These are phyloP conservation scores for Fusarium sarcochroum DNA, from an alignment of 2,329 filamentous ascomycete genomes.

Conservation along the genomic window DNA sequence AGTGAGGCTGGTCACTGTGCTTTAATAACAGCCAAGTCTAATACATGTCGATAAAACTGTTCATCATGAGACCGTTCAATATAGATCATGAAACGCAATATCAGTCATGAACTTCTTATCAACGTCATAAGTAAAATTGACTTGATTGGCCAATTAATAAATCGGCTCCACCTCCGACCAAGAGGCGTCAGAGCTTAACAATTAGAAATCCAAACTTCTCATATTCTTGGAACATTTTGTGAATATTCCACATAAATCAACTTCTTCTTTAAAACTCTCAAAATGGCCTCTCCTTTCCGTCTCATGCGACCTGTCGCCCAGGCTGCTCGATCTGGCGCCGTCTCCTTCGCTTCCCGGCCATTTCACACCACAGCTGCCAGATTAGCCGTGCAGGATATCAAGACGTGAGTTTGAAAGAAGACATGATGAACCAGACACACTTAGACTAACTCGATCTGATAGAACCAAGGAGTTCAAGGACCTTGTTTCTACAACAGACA, in stretches of 20 bases:
- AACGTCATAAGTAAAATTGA: background rate
- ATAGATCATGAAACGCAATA: conserved; percentile 18
- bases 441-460: conserved; percentile 20
- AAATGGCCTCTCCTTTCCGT: conserved; percentile 40
- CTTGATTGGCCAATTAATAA: conserved; percentile 31
- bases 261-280: conserved; percentile 1
- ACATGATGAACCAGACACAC: background rate
- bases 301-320: conserved; percentile 39
- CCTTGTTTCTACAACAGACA: conserved; percentile 65
- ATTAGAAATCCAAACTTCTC: conserved; percentile 37
- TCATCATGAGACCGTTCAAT: background rate
- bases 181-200: conserved; percentile 26
- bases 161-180: conserved; percentile 24
- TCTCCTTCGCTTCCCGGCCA: conserved; percentile 31
- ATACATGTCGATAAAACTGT: too few species aligned
- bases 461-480: conserved; percentile 73
- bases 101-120: conserved; percentile 1
- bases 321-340: conserved; percentile 34
- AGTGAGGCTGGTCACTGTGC: too few species aligned
- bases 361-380: conserved; percentile 58
- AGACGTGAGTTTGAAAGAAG: conserved; percentile 50
- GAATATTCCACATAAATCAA: background rate
- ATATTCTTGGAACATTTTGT: conserved; percentile 13
- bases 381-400: conserved; percentile 62
- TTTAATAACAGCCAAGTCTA: too few species aligned